Evolutionary conservation across 2,329 filamentous ascomycete species (phyloP).

Genomic region (Alternaria novae-zelandiae): DNA sequence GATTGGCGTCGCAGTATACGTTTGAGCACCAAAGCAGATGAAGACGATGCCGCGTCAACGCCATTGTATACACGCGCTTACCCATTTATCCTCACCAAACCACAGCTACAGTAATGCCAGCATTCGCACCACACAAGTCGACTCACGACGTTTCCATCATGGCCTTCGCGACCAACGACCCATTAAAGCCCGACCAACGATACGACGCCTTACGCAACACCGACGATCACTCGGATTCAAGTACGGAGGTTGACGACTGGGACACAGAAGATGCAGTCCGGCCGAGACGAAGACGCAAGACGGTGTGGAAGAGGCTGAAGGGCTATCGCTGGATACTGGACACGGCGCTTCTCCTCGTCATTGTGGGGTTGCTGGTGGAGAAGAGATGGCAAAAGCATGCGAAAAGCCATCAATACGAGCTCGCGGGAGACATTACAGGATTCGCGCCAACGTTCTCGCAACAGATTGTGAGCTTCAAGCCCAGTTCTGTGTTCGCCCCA

Average conservation of each 20-base stretch:
- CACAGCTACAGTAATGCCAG: constrained; percentile 3
- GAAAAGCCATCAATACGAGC: constrained; percentile 25
- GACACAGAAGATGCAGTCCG: constrained; percentile 18
- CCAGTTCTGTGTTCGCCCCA: constrained; percentile 33
- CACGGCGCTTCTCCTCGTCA: constrained; percentile 36
- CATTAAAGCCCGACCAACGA: constrained; percentile 26
- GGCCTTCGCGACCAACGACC: constrained; percentile 4
- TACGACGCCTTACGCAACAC: constrained; percentile 34
- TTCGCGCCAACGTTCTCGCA: constrained; percentile 45
- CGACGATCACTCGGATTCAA: constrained; percentile 32
- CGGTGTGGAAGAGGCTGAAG: constrained; percentile 21
- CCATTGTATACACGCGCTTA: background rate
- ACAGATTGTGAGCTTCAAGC: constrained; percentile 37
- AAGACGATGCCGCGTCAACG: background rate
- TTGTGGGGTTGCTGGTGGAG: constrained; percentile 36
- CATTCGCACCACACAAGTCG: constrained; percentile 18
- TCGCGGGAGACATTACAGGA: constrained; percentile 40
- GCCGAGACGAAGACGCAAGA: constrained; percentile 11
- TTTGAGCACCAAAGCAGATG: constrained; percentile 17
- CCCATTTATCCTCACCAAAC: background rate
- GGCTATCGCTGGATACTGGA: constrained; percentile 36
- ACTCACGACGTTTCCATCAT: constrained; percentile 20
- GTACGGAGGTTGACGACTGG: constrained; percentile 38
- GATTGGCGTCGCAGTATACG: constrained; percentile 36
- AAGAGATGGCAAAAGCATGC: constrained; percentile 24